Conservation (phyloP, 371 early-diverging fungal genomes). For the Capniomyces stellatus region DNA sequence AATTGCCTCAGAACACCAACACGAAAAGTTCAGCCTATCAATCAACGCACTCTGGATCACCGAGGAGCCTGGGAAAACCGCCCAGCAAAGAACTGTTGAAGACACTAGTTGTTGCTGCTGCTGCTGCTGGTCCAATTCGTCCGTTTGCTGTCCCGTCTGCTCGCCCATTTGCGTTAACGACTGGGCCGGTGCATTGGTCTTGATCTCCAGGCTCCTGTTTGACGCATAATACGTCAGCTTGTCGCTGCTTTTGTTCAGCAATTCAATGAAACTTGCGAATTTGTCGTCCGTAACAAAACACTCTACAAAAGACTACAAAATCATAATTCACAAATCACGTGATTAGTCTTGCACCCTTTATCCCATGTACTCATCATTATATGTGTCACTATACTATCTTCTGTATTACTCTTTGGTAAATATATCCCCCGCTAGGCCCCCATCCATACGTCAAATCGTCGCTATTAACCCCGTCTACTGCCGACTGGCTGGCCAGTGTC, state of each 20-base stretch:
- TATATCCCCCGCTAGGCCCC: conserved; percentile 86
- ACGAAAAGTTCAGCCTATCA: conserved; percentile 67
- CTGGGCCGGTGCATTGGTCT: conserved; percentile 38
- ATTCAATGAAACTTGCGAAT: conserved; percentile 26
- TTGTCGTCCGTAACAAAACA: conserved; percentile 42
- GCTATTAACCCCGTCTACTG: conserved; percentile 73
- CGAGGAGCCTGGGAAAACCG: conserved; percentile 88
- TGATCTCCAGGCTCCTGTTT: conserved; percentile 51
- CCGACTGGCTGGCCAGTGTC: conserved; percentile 87
- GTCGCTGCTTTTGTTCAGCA: conserved; percentile 29
- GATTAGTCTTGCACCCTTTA: too few relatives aligned
- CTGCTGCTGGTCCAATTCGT: conserved; percentile 6
- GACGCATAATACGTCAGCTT: conserved; percentile 76
- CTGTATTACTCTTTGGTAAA: conserved; percentile 95
- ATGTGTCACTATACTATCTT: too few relatives aligned
- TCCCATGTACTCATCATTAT: too few relatives aligned
- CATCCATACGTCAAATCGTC: conserved; percentile 66
- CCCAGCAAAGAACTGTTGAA: conserved; percentile 90
- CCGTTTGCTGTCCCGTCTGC: neutral
- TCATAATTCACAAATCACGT: too few relatives aligned
- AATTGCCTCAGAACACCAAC: conserved; percentile 84
- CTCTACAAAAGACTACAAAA: conserved; percentile 68
- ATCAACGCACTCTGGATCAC: conserved; percentile 89
- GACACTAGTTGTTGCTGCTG: conserved; percentile 21
- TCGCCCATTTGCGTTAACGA: conserved; percentile 8